Conservation (phyloP, 345 rosid species). For the Rhodamnia argentea region DNA sequence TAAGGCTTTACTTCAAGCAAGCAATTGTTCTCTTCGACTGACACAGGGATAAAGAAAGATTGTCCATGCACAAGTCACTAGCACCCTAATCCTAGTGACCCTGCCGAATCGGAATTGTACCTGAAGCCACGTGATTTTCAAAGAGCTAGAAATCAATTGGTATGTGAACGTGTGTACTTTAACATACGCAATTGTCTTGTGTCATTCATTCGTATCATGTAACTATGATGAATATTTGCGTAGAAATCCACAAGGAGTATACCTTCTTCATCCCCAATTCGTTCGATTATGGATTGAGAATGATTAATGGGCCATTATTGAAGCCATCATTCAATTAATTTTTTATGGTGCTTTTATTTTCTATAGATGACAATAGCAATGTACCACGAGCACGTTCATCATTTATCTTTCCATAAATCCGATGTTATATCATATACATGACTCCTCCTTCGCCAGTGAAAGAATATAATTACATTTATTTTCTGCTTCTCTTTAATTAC, state of each 20-base stretch:
- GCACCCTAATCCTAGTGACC: no score
- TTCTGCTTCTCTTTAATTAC: neutral
- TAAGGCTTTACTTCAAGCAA: no score
- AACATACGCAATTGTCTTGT: neutral
- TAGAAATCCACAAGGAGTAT: neutral
- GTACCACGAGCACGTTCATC: neutral
- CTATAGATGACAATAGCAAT: neutral
- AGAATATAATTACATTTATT: neutral
- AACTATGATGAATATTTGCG: neutral
- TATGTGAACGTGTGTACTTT: neutral
- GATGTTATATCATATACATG: neutral
- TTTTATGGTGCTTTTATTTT: neutral
- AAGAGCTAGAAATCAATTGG: neutral
- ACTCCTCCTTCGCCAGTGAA: neutral
- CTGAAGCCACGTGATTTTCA: neutral
- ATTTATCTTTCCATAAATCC: neutral
- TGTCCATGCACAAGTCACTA: neutral
- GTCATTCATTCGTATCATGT: neutral
- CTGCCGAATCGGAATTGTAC: no score
- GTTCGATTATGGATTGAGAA: neutral
- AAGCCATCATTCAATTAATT: neutral
- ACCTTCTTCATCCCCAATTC: neutral
- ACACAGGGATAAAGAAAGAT: no score
- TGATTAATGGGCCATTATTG: neutral
- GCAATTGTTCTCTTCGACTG: no score